A percentile compares a stretch with the other conserved stretches of the same genome.
Evolutionary conservation across 2,329 filamentous ascomycete species (phyloP).

Genomic region (Aspergillus udagawae): DNA sequence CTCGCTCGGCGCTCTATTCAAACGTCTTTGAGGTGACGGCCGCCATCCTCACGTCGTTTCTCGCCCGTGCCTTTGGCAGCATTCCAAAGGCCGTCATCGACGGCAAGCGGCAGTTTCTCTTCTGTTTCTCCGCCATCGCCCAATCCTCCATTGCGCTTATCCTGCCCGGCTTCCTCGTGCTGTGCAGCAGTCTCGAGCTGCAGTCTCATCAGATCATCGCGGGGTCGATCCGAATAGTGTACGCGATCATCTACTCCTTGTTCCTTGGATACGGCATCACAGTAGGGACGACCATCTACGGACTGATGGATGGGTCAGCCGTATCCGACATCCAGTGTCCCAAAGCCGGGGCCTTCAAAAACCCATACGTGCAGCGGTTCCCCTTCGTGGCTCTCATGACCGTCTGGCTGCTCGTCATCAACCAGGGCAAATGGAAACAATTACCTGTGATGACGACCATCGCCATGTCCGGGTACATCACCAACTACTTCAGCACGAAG

Average conservation of each 20-base stretch:
- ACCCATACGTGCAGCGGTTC: constrained; percentile 53
- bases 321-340: constrained; percentile 47
- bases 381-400: constrained; percentile 71
- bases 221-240: constrained; percentile 69
- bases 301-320: constrained; percentile 55
- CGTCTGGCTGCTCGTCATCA: constrained; percentile 70
- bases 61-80: constrained; percentile 66
- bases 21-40: constrained; percentile 64
- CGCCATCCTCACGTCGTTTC: constrained; percentile 63
- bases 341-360: constrained; percentile 46
- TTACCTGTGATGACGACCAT: constrained; percentile 72
- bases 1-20: constrained; percentile 63
- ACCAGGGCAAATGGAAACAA: constrained; percentile 77
- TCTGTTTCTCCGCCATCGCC: constrained; percentile 68
- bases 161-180: constrained; percentile 63
- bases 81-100: constrained; percentile 46
- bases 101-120: constrained; percentile 40
- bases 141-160: constrained; percentile 74
- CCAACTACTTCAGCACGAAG: constrained; percentile 68
- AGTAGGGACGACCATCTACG: constrained; percentile 61
- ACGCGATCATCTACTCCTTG: constrained; percentile 69
- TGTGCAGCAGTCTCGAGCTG: constrained; percentile 60
- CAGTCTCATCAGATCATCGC: constrained; percentile 67
- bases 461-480: constrained; percentile 67
- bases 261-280: constrained; percentile 71